Evolutionary conservation across 225 moss, liverwort and hornwort genomes (phyloP), one percentile per base, ranked within the genome.

Genomic region (Polytrichum formosum): DNA sequence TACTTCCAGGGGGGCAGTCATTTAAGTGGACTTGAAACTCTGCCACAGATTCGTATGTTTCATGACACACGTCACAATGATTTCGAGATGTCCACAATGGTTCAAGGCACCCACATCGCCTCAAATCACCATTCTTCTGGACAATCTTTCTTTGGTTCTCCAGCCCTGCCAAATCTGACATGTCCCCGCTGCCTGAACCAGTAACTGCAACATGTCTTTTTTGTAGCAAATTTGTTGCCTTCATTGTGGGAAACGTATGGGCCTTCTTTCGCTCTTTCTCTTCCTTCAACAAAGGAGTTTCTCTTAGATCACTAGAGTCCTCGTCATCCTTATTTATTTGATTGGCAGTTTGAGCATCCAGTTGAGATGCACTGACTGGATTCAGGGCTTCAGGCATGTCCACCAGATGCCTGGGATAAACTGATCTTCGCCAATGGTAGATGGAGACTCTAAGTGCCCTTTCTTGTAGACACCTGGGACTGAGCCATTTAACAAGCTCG

Each of bases 91-190:
- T 70, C 96, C 93, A 96, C 59, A 96, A 70, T 67, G 91, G 84
- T 76, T 96, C 96, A 55, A 96, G 76, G 79, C 96, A 96, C 63
- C 79, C 84, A 70, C 96, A 96, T 73, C 91, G 90, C 54, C 75
- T 83, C 30, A 96, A 68, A 53, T 80, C 75, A 54, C 26, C 71
- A 30, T 56, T 53, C 56, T 69, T 69, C 56, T 87, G 85, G 10
- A 53, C 8, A 60, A 67, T 79, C 61, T 85, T 81, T 69, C 56
- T 85, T 77, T 70, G 59, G 31, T 28, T 67, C 25, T 35, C 46
- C 66, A 56, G 20, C 25, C 23, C 63, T 71, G 68, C 65, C 66
- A 63, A 53, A 74, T 61, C 37, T 64, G 76, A 37, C 56, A 66
- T 26, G 23, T 56, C 77, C 73, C 80, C 73, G 28, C 64, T 26